Percentiles rank a stretch among this genome's conserved stretches.
Evolutionary conservation across 208 protist genomes (phyloP).

Genomic region (Leptomonas seymouri): DNA sequence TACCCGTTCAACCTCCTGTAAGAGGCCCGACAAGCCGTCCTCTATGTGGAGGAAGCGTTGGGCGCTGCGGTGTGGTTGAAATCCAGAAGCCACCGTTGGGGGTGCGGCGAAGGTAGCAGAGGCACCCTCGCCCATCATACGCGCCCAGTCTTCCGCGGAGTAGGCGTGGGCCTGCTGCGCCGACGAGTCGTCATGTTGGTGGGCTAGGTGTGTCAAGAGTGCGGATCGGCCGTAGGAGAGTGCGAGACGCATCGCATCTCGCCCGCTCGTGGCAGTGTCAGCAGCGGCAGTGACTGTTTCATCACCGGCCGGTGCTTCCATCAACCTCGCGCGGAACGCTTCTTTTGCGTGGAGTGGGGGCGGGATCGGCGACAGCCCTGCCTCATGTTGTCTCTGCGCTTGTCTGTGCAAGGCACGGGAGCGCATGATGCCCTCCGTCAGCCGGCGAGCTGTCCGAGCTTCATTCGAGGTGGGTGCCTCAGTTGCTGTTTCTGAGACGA

Average conservation of each 20-base stretch:
- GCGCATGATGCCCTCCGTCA: constrained; percentile 23
- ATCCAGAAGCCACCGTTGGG: background rate
- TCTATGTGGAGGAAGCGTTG: constrained; percentile 4
- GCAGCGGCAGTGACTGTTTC: background rate
- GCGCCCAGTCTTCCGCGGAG: constrained; percentile 22
- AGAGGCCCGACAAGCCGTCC: constrained; percentile 6
- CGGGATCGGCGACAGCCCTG: background rate
- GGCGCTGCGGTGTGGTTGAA: background rate
- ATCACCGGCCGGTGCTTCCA: background rate
- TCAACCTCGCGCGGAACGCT: background rate
- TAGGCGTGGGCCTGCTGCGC: constrained; percentile 7
- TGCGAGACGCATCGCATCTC: constrained; percentile 12
- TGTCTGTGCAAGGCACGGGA: constrained; percentile 8
- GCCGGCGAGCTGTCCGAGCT: constrained; percentile 6
- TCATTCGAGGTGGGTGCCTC: background rate
- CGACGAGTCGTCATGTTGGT: constrained; percentile 27
- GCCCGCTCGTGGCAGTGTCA: background rate
- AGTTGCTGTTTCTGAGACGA: background rate
- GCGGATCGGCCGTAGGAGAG: constrained; percentile 33
- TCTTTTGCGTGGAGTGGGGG: background rate
- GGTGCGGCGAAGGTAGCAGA: background rate
- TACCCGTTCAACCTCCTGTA: constrained; percentile 8
- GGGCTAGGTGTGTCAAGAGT: constrained; percentile 35
- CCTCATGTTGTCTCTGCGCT: background rate
- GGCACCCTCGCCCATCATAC: constrained; percentile 1